Evolutionary conservation across 441 rosid genomes (phyloP), one percentile per base, ranked within the genome.

Genomic region (Aquilaria agallochum): DNA sequence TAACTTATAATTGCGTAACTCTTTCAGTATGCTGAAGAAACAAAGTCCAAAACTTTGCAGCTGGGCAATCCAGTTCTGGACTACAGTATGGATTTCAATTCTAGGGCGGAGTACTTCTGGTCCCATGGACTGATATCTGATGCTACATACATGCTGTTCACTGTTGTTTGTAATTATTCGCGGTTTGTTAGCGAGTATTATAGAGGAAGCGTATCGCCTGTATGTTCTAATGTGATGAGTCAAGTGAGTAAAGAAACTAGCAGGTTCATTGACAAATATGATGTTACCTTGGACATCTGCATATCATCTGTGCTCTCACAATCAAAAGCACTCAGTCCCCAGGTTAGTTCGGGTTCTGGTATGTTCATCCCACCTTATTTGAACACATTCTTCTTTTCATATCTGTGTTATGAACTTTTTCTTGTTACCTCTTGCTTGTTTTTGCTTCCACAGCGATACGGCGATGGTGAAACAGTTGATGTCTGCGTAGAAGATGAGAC

Each of bases 51-150:
- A 55, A 44, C 7, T 45, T 59, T 58, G 66, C 76, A 79, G 83
- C 60, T 76, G 4, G 83, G 78, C 13, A 80, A 76, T 63, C 86
- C 83, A 0, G 75, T 81, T 59, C 56, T 78, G 53, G 62, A 81
- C 50, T 81, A 70, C 50, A 45, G 64, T n/a, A 72, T 70, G 0
- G 82, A 82, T 51, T 64, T 82, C 58, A 79, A 79, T 54, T 76
- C 78, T 0, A 63, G 67, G 42, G 77, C 80, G 0, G 82, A 68
- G 53, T 78, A 65, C 58, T 72, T 70, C 40, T 74, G 86, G 86
- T 82, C 86, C 58, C 86, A 82, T 59, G 76, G 86, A 33, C 44
- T 82, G 53, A 82, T 82, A 63, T 76, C 83, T 66, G 86, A 82
- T 58, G 51, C 73, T 60, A 78, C 80, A 8, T 74, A 69, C 46